Base-by-base conservation (phyloP, 176 grass and related monocot species). In the Eleusine indica region DNA sequence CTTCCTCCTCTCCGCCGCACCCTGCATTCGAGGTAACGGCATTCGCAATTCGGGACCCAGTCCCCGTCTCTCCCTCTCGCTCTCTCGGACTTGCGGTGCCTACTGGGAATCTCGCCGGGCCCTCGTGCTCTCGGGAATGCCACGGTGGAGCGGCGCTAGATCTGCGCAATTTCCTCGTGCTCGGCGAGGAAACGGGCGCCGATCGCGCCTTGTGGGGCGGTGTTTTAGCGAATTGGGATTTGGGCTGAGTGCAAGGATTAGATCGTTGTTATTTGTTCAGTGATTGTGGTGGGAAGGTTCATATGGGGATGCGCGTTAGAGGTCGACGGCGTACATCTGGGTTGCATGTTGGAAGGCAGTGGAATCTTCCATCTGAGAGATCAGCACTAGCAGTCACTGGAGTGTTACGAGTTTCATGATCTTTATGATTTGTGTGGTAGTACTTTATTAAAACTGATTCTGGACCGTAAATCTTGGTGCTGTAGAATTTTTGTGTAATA, bases 21-120 rank as follows among this genome's bases (percentile, higher is more conserved):
- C 87, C 54, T 35, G 87, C 62, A 29, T 89, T 57, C 92, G 87
- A 84, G 92, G 95, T 98, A 85, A 69, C 30, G 30, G 9, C 61
- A 64, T 64, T 64, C 52, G 65, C 65, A n/a, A 67, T 66, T 54
- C 46, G 30, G 12, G 32, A 53, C 78, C 6, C 32, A 25, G 22
- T 29, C 78, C 49, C 47, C 78, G 6, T 70, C 48, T 11, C 73
- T 21, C 49, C 18, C 49, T 15, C 30, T 5, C 32, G 30, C 3
- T 17, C n/a, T 46, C 64, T 66, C 11, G 30, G 47, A 10, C 44
- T 25, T 63, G 77, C 72, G 17, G 61, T 29, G 61, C 61, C 8
- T 30, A 11, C 61, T 5, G 60, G 9, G 54, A 15, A 41, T 79
- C 57, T 7, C 39, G 35, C 37, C 11, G 5, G 38, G 4, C 75